These are phyloP conservation scores for Septoria linicola DNA, from an alignment of 2,329 filamentous ascomycete genomes.

Conservation along the genomic window DNA sequence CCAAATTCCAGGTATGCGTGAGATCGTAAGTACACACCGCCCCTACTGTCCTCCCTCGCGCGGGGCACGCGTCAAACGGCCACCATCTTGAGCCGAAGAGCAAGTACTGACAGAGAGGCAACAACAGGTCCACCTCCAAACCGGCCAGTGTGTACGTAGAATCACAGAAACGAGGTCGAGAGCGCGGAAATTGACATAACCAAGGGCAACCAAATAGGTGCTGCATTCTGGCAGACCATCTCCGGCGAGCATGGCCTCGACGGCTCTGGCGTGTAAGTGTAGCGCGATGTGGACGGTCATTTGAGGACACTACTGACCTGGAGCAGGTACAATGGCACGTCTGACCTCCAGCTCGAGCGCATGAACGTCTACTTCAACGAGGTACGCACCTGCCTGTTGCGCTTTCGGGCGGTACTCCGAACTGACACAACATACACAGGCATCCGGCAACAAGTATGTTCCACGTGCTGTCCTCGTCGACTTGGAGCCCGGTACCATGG, in stretches of 20 bases:
- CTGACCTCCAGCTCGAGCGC: slow-evolving; percentile 98
- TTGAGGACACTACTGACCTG: slow-evolving; percentile 29
- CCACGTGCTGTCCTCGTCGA: slow-evolving; percentile 99
- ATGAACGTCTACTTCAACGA: slow-evolving; percentile 99
- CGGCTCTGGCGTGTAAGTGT: slow-evolving; percentile 85
- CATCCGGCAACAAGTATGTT: slow-evolving; percentile 97
- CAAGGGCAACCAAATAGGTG: slow-evolving; percentile 99
- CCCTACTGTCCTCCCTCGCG: slow-evolving; percentile 34
- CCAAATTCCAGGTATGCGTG: slow-evolving; percentile 58
- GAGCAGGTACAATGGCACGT: slow-evolving; percentile 89
- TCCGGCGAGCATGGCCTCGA: slow-evolving; percentile 85
- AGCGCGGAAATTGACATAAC: slow-evolving; percentile 23
- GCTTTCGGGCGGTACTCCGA: slow-evolving; percentile 12
- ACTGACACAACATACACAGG: slow-evolving; percentile 56
- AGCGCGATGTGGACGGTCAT: slow-evolving; percentile 1
- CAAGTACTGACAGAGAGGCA: slow-evolving; percentile 56
- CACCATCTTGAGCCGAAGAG: slow-evolving; percentile 42
- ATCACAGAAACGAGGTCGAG: slow-evolving; percentile 29
- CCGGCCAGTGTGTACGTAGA: slow-evolving; percentile 92
- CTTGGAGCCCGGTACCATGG: slow-evolving; percentile 99
- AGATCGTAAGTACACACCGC: slow-evolving; percentile 59
- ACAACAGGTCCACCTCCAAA: slow-evolving; percentile 95
- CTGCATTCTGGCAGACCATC: slow-evolving; percentile 84
- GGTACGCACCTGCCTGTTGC: slow-evolving; percentile 46
- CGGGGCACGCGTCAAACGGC: slow-evolving; percentile 46